Evolutionary conservation across 2,329 filamentous ascomycete genomes (phyloP), one percentile per base, ranked within the genome.

Genomic region (Bipolaris victoriae): DNA sequence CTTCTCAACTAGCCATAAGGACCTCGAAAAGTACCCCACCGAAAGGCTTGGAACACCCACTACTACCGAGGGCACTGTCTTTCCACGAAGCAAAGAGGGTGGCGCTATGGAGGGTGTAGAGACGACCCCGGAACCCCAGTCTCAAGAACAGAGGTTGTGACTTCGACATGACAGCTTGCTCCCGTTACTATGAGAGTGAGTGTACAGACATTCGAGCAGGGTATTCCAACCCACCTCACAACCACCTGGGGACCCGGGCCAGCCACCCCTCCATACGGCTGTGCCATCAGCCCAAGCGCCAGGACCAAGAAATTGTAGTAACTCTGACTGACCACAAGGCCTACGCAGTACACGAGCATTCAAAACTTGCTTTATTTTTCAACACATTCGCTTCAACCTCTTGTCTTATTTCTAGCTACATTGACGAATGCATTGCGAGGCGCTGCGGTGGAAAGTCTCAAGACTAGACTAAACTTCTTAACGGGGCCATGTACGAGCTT

Each of bases 1-100:
- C 20, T 83, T 83, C 64, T 82, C 80, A 20, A 83, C 81, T 1
- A 82, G 80, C 65, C 80, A 79, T 57, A 80, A 79, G 61, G 82
- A 84, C 58, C 73, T 83, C 5, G 77, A 81, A 60, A 78, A 77
- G 10, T 81, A 78, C 61, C 77, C 78, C 5, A 76, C 76, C 37
- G 78, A 79, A 53, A 73, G 75, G 37, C 71, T 79, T 16, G 74
- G 76, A 35, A 76, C 74, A 2, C 74, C 74, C 5, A 76, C 73
- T 5, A 65, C 61, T 16, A 52, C 71, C 3, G 71, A 76, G 18
- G 65, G 64, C 26, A 58, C 52, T 7, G 49, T 53, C 26, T 58
- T 69, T 37, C 50, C 65, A 49, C 61, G 67, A 58, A 53, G 58
- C 54, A 62, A 55, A 48, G 56, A 72, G 39, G 51, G 62, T 51